phyloP scores from a whole-genome alignment of 176 grass and related monocot genomes.

The Areca catechu region DNA sequence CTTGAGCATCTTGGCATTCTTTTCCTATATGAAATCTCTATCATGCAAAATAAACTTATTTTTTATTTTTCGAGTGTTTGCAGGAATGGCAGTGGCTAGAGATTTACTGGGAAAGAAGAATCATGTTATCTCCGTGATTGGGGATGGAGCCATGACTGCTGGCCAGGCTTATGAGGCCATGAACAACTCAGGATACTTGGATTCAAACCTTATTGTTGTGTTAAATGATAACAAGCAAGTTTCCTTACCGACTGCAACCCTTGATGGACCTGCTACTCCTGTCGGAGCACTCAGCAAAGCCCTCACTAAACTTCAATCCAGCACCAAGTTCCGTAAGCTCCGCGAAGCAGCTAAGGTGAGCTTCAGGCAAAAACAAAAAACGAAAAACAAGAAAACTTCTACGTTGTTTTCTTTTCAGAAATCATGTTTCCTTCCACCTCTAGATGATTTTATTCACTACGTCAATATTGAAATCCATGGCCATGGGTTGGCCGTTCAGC shows the following conservation, averaged over 20 bases:
- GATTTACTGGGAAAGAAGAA: slow-evolving; percentile 65
- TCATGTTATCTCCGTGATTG: slow-evolving; percentile 86
- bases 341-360: slow-evolving; percentile 68
- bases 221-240: slow-evolving; percentile 98
- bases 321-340: slow-evolving; percentile 71
- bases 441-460: no score
- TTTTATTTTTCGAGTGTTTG: no score
- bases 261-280: slow-evolving; percentile 65
- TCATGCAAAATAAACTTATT: no score
- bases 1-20: neutral
- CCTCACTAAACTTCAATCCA: slow-evolving; percentile 80
- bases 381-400: no score
- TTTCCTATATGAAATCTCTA: no score
- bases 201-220: slow-evolving; percentile 84
- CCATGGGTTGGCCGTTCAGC: no score
- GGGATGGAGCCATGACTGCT: slow-evolving; percentile 95
- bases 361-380: no score
- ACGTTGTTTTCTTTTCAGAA: no score
- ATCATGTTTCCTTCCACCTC: no score
- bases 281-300: slow-evolving; percentile 85
- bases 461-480: no score
- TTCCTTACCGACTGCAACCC: slow-evolving; percentile 74
- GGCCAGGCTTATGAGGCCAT: slow-evolving; percentile 95
- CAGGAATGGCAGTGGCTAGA: slow-evolving; percentile 84
- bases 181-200: slow-evolving; percentile 86